Evolutionary conservation across 345 rosid genomes (phyloP).

Genomic region (Euclidium syriacum): DNA sequence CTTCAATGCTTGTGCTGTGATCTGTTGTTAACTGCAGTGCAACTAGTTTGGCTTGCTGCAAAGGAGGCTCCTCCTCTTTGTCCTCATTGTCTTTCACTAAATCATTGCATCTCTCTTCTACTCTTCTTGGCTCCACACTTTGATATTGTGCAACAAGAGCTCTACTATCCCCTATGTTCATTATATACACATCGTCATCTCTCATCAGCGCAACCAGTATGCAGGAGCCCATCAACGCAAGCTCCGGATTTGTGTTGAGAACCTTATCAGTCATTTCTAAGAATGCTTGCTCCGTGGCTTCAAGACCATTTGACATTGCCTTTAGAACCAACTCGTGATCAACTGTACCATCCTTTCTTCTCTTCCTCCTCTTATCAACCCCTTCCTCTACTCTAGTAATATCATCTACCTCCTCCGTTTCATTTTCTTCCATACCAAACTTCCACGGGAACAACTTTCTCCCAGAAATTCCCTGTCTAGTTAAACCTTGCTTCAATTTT

Average conservation of each 20-base stretch:
- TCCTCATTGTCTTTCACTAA: slow-evolving; percentile 41
- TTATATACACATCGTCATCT: slow-evolving; percentile 92
- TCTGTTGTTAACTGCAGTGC: slow-evolving; percentile 93
- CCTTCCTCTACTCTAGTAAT: slow-evolving; percentile 51
- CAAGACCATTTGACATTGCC: slow-evolving; percentile 83
- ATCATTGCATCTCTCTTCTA: slow-evolving; percentile 27
- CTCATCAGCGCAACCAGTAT: slow-evolving; percentile 89
- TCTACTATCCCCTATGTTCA: slow-evolving; percentile 98
- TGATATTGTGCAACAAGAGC: slow-evolving; percentile 85
- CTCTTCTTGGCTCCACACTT: slow-evolving; percentile 29
- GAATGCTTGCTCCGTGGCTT: slow-evolving; percentile 72
- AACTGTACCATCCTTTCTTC: slow-evolving; percentile 71
- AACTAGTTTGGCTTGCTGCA: slow-evolving; percentile 41
- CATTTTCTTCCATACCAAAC: slow-evolving; percentile 64
- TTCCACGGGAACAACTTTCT: slow-evolving; percentile 78
- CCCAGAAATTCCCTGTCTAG: slow-evolving; percentile 46
- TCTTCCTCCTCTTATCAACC: slow-evolving; percentile 45
- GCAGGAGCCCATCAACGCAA: slow-evolving; percentile 97
- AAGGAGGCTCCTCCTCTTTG: slow-evolving; percentile 44
- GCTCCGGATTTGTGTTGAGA: slow-evolving; percentile 79
- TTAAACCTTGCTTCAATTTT: slow-evolving; percentile 75
- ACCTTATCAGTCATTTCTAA: slow-evolving; percentile 94
- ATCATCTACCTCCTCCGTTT: slow-evolving; percentile 42
- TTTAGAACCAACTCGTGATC: slow-evolving; percentile 73
- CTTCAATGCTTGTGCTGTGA: slow-evolving; percentile 94